These are phyloP conservation scores for Leavenworthia alabamica DNA, from an alignment of 345 rosid genomes.

Conservation along the genomic window DNA sequence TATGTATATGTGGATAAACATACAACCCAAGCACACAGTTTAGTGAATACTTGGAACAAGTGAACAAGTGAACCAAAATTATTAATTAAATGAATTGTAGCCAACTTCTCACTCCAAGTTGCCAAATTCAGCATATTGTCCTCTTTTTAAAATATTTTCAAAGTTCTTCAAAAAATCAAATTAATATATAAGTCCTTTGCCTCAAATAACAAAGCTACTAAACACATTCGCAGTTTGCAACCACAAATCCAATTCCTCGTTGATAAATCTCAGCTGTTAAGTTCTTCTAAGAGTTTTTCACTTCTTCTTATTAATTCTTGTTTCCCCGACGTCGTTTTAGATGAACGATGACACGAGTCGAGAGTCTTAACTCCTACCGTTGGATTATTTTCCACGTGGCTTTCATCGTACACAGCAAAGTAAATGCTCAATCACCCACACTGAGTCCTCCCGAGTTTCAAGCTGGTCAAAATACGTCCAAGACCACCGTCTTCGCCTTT, in stretches of 20 bases:
- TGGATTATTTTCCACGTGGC: constrained; percentile 27
- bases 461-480: not conserved
- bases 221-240: not conserved
- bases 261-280: not conserved
- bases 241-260: not conserved
- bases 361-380: not conserved
- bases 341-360: constrained; percentile 14
- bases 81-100: not conserved
- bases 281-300: not conserved
- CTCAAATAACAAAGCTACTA: not conserved
- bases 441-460: not conserved
- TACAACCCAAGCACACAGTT: not conserved
- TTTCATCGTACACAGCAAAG: not conserved
- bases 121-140: not conserved
- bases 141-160: not conserved
- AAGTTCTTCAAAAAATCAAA: not conserved
- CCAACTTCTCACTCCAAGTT: not conserved
- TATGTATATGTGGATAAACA: constrained; percentile 10
- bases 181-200: too few species aligned
- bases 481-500: constrained; percentile 22
- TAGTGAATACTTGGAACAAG: not conserved
- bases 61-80: not conserved
- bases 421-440: constrained; percentile 11
- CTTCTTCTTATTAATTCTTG: not conserved
- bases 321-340: not conserved